Percentiles rank a stretch among this genome's conserved stretches.
Conservation (phyloP, 805 yeast genomes). For the Wickerhamiella musiphila region DNA sequence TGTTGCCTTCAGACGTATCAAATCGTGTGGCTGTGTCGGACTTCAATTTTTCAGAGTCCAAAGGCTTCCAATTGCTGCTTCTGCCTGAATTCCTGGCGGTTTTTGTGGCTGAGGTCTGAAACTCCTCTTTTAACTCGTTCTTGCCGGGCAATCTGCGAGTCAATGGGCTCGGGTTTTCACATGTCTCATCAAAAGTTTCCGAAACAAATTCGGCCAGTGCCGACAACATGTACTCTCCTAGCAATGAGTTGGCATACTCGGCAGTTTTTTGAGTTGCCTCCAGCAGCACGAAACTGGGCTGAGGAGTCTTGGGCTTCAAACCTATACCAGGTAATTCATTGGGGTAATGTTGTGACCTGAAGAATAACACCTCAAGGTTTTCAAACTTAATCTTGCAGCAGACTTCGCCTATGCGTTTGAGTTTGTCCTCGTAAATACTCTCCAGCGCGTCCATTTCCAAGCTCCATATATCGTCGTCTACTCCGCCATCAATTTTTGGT, state of each 20-base stretch:
- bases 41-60: constrained; percentile 23
- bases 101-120: not conserved
- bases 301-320: constrained; percentile 21
- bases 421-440: constrained; percentile 37
- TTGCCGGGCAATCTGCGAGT: constrained; percentile 18
- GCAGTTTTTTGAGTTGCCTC: constrained; percentile 20
- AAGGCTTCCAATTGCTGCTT: constrained; percentile 2
- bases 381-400: constrained; percentile 6
- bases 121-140: constrained; percentile 1
- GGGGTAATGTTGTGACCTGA: constrained; percentile 43
- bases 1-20: constrained; percentile 21
- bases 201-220: constrained; percentile 66
- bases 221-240: constrained; percentile 59
- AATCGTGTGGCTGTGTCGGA: constrained; percentile 22
- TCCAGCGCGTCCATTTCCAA: constrained; percentile 57
- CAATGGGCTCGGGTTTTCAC: constrained; percentile 63
- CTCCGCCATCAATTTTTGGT: constrained; percentile 3
- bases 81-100: constrained; percentile 1
- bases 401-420: constrained; percentile 10
- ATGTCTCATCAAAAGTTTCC: constrained; percentile 36
- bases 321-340: constrained; percentile 51
- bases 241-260: constrained; percentile 20
- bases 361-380: constrained; percentile 19
- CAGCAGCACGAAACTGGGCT: constrained; percentile 21
- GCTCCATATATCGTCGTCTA: constrained; percentile 39